Evolutionary conservation across 1,284 basidiomycete species (phyloP).

Genomic region (Pisolithus thermaeus): DNA sequence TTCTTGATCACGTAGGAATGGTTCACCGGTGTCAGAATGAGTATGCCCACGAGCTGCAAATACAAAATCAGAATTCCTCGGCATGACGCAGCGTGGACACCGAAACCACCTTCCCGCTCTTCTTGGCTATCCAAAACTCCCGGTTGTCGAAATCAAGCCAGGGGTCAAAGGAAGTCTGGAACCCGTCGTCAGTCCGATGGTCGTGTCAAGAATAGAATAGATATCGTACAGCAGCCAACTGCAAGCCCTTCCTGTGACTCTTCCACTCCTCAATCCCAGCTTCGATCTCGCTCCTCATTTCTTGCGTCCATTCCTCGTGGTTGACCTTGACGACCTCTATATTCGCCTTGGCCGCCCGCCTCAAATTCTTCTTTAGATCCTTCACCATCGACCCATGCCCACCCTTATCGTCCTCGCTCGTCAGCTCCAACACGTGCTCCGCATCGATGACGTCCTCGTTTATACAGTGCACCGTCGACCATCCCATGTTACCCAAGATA

Average conservation of each 20-base stretch:
- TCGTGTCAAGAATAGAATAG: neutral
- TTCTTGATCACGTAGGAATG: constrained; percentile 43
- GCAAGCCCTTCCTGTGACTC: constrained; percentile 31
- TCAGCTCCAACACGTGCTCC: constrained; percentile 34
- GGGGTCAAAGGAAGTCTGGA: constrained; percentile 35
- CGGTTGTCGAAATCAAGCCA: constrained; percentile 41
- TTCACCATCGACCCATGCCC: constrained; percentile 31
- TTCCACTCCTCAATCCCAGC: constrained; percentile 38
- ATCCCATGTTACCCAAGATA: constrained; percentile 30
- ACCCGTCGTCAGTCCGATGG: neutral
- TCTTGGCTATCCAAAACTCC: constrained; percentile 38
- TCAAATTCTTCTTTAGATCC: constrained; percentile 43
- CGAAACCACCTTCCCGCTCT: constrained; percentile 17
- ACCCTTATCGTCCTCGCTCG: constrained; percentile 29
- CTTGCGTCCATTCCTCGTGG: constrained; percentile 28
- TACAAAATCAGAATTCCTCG: neutral
- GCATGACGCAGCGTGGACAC: neutral
- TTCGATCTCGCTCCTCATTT: constrained; percentile 32
- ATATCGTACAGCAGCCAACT: constrained; percentile 35
- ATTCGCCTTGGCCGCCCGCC: constrained; percentile 34
- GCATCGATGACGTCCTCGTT: constrained; percentile 40
- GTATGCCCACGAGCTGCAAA: constrained; percentile 33
- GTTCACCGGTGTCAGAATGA: constrained; percentile 38
- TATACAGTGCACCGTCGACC: constrained; percentile 40
- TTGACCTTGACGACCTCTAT: constrained; percentile 32